Base-by-base conservation (phyloP, 2,329 filamentous ascomycete species). In the Monilinia fructicola region DNA sequence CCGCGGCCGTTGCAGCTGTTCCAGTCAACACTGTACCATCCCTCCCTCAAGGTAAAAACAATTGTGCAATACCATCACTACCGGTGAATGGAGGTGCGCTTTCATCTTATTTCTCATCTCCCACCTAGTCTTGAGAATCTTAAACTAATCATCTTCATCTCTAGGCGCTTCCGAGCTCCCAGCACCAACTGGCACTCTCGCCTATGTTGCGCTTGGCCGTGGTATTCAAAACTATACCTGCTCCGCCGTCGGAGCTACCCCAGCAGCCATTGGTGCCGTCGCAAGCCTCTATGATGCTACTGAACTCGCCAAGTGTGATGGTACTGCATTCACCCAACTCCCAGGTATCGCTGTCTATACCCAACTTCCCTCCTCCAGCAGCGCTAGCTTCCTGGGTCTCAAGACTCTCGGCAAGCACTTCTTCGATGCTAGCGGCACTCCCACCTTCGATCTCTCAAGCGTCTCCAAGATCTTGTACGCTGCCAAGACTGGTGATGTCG, bases 161-260 rank as follows among this genome's bases (percentile, higher is more conserved):
- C 9, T 60, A 76, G 75, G 64, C 56, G 50, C 48, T 21, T 69
- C 70, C 31, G 70, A 70, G 68, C 71, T 76, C 38, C 69, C 70
- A 48, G 9, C 67, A 23, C 67, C 72, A n/a, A 72, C 61, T 31
- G 67, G 73, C 31, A 68, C 72, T 23, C 69, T 78, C 46, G 65
- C 68, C 64, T 73, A 71, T 53, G 69, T 76, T 48, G 71, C 73
- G n/a, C 67, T 76, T 40, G 75, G 75, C 56, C 73, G 73, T 14
- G 75, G 75, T 50, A 67, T 73, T 46, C 75, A 77, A 62, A 77
- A 77, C 62, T 77, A 76, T 66, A 74, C 74, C 53, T 77, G 75
- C 70, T 40, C 69, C 2, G 60, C 53, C n/a, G 56, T 58, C 12
- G 67, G 67, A 23, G 71, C 69, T 14, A 64, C 62, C 11, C 68